Evolutionary conservation across 495 filamentous ascomycete species (phyloP), one percentile per base, ranked within the genome.

Genomic region (Hyphodiscus hymeniophilus): DNA sequence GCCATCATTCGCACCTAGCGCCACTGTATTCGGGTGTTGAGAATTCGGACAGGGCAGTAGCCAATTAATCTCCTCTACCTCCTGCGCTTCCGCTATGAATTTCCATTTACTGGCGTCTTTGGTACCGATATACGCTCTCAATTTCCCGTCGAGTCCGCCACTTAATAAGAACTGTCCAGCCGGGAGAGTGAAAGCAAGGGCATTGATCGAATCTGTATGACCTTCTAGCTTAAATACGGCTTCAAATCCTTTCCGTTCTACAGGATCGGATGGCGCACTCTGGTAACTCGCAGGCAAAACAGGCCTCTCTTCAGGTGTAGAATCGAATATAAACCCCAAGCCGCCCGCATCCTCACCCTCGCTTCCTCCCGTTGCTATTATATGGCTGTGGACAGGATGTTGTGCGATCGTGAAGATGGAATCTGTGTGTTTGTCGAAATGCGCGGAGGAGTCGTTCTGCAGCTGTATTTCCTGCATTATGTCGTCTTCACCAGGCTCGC

Each of bases 51-150:
- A 95, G 0, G 87, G 71, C 0, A 73, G 63, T 5, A 97, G 65
- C 88, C 90, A 99, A 70, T 94, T 94, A 51, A 99, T 83, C 64
- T 96, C 91, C 51, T 91, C 82, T 1, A 95, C 90, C 63, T 99
- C 94, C 66, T 86, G 80, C 1, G 77, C 74, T 56, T 84, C 80
- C 17, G 72, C 80, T 3, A 86, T 61, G 62, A 85, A 85, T 31
- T 70, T 65, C 76, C 81, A 87, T 23, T 60, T 60, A 13, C 62
- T 55, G 3, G 59, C 55, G 21, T 64, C 62, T 23, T 63, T 57
- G 4, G 34, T 51, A 16, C 56, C 57, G 20, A 66, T 62, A 59
- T 74, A 83, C 7, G 72, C 68, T 43, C 81, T 73, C 48, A 87
- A 50, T 43, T 74, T 74, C 8, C 88, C 94, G 62, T 97, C 92